Base-by-base conservation (phyloP, 2,329 filamentous ascomycete genomes). In the Aureobasidium melanogenum region DNA sequence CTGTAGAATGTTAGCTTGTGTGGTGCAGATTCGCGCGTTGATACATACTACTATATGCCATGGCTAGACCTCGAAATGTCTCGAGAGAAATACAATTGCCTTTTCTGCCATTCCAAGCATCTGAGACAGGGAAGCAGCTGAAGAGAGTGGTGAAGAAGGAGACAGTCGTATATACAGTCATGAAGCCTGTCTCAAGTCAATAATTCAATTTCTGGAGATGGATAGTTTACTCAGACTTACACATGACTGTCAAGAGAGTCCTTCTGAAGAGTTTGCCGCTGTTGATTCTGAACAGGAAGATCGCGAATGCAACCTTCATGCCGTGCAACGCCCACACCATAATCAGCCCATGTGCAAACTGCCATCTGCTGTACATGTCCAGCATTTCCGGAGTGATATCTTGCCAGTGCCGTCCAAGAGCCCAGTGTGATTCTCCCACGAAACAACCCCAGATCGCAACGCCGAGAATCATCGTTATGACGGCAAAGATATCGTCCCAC, bases 401-500 rank as follows among this genome's bases (percentile, higher is more conserved):
- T n/a, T 44, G 43, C 10, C 70, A 67, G 63, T 81, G 79, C 52
- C 71, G 74, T 9, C 81, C 81, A 8, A 82, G 68, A 2, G 80
- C 81, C 62, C 78, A 70, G 5, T 74, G 66, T 1, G 72, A 70
- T 64, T 81, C 75, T 17, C 75, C 69, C 7, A 77, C 68, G 62
- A 82, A 80, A 62, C 75, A 80, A 8, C 70, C 71, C 41, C 74
- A 73, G 1, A 68, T 66, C 2, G 36, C 65, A 14, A 73, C 58
- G 9, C 66, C 69, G 63, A 69, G 63, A 15, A 80, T 71, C 69
- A 73, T 71, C 4, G 78, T 74, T 3, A 69, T 62, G 1, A 76
- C 54, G 66, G 81, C 80, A 2, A 76, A 63, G 62, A 72, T 77
- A 66, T 82, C 81, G 70, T 84, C 81, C 26, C 72, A 65, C 1